Conservation (phyloP, 2,329 filamentous ascomycete species). For the Curvularia sp. region DNA sequence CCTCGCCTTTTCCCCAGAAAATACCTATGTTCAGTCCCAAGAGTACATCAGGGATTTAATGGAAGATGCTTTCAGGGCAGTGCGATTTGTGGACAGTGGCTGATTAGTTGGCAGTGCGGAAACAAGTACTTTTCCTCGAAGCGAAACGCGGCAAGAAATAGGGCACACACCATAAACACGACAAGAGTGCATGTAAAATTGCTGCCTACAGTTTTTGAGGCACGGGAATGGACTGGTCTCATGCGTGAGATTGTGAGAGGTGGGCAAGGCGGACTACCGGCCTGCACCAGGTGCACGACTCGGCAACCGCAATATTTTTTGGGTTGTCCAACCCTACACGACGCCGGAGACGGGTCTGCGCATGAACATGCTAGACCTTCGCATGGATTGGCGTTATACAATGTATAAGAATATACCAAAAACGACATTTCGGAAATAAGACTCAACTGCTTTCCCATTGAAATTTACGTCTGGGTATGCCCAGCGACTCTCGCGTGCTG, state of each 20-base stretch:
- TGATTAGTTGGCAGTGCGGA: slow-evolving; percentile 70
- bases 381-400: slow-evolving; percentile 40
- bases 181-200: slow-evolving; percentile 2
- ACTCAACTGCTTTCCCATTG: not conserved
- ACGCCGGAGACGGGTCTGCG: slow-evolving; percentile 19
- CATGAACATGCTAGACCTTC: slow-evolving; percentile 36
- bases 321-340: not conserved
- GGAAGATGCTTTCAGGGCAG: not conserved
- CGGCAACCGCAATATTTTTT: not conserved
- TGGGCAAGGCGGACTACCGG: not conserved
- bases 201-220: not conserved
- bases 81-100: slow-evolving; percentile 6
- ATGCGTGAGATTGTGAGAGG: not conserved
- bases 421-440: slow-evolving; percentile 4
- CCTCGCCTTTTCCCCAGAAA: not conserved
- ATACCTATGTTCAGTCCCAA: no score
- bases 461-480: not conserved
- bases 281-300: not conserved
- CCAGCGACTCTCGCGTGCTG: not conserved
- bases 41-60: not conserved
- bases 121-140: slow-evolving; percentile 95
- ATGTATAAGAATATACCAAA: slow-evolving; percentile 7
- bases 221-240: not conserved
- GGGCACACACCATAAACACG: not conserved
- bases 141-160: slow-evolving; percentile 76